phyloP scores from a whole-genome alignment of 2,329 filamentous ascomycete species.

The Thielaviopsis punctulata region DNA sequence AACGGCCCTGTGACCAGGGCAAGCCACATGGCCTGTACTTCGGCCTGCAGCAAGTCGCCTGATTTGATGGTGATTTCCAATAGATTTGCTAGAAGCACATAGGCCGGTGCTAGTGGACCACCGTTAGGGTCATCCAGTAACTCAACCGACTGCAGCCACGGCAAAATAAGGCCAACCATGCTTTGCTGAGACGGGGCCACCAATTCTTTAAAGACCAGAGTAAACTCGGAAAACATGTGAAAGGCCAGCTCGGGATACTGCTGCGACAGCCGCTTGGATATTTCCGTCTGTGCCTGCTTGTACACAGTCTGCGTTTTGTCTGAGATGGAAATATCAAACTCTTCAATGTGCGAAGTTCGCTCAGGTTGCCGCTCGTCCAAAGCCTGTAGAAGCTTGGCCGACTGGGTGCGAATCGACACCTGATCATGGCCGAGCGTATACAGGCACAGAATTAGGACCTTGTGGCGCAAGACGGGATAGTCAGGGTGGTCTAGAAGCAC shows the following conservation, averaged over 20 bases:
- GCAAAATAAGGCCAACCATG: slow-evolving; percentile 82
- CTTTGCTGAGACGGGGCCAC: slow-evolving; percentile 74
- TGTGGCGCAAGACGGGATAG: slow-evolving; percentile 79
- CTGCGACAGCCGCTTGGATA: slow-evolving; percentile 74
- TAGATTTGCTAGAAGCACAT: slow-evolving; percentile 85
- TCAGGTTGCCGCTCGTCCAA: slow-evolving; percentile 63
- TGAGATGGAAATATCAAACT: slow-evolving; percentile 95
- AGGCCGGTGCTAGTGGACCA: slow-evolving; percentile 76
- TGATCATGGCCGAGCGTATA: slow-evolving; percentile 88
- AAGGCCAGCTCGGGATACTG: slow-evolving; percentile 83
- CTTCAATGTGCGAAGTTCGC: slow-evolving; percentile 76
- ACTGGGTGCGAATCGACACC: slow-evolving; percentile 76
- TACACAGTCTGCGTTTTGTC: slow-evolving; percentile 98
- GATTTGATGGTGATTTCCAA: slow-evolving; percentile 91
- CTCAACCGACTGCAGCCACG: slow-evolving; percentile 92
- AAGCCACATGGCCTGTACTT: slow-evolving; percentile 95
- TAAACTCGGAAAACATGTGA: slow-evolving; percentile 90
- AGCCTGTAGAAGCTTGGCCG: slow-evolving; percentile 60
- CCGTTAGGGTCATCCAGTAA: slow-evolving; percentile 83
- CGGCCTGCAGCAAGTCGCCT: slow-evolving; percentile 52
- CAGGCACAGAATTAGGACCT: slow-evolving; percentile 68
- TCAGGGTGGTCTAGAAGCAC: slow-evolving; percentile 71
- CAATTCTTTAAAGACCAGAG: slow-evolving; percentile 77
- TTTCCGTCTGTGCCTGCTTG: slow-evolving; percentile 92
- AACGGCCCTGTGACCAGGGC: slow-evolving; percentile 85